Percentiles rank a stretch among this genome's conserved stretches.
Conservation (phyloP, 495 filamentous ascomycete species). For the Copromyces sp. region DNA sequence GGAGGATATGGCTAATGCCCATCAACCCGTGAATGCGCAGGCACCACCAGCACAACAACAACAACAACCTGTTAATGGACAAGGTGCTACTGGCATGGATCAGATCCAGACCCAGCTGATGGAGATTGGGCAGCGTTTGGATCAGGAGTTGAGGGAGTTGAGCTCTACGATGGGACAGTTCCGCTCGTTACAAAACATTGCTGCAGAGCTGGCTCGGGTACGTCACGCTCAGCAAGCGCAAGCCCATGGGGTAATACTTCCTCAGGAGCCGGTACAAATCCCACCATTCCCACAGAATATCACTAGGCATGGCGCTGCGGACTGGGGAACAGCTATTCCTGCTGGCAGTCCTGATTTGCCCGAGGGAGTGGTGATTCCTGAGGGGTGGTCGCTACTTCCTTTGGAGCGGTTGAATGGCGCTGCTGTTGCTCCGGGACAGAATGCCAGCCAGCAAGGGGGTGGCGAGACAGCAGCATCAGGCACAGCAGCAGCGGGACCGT, state of each 20-base stretch:
- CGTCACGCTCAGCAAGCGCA: slow-evolving; percentile 17
- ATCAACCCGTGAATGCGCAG: neutral
- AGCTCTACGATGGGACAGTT: slow-evolving; percentile 46
- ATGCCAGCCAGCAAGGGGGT: neutral
- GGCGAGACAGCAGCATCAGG: neutral
- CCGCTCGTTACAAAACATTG: slow-evolving; percentile 38
- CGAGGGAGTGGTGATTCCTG: slow-evolving; percentile 59
- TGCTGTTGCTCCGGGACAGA: neutral
- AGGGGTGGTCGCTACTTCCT: slow-evolving; percentile 67
- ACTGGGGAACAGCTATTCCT: slow-evolving; percentile 39
- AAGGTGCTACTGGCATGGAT: slow-evolving; percentile 10
- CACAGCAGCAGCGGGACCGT: neutral
- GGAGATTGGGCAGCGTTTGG: slow-evolving; percentile 55
- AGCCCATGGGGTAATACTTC: slow-evolving; percentile 10
- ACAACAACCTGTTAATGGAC: slow-evolving; percentile 2
- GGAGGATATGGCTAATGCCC: slow-evolving; percentile 7
- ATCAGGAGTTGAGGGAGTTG: slow-evolving; percentile 46
- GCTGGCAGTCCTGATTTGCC: slow-evolving; percentile 61
- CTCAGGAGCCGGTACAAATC: slow-evolving; percentile 8
- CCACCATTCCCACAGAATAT: slow-evolving; percentile 20
- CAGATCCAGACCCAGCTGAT: slow-evolving; percentile 46
- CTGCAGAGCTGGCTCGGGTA: slow-evolving; percentile 43
- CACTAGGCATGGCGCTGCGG: slow-evolving; percentile 32
- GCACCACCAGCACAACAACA: slow-evolving; percentile 4
- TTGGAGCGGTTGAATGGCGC: slow-evolving; percentile 46